Conservation (phyloP, 768 basidiomycete species). For the Tylopilus sp. region DNA sequence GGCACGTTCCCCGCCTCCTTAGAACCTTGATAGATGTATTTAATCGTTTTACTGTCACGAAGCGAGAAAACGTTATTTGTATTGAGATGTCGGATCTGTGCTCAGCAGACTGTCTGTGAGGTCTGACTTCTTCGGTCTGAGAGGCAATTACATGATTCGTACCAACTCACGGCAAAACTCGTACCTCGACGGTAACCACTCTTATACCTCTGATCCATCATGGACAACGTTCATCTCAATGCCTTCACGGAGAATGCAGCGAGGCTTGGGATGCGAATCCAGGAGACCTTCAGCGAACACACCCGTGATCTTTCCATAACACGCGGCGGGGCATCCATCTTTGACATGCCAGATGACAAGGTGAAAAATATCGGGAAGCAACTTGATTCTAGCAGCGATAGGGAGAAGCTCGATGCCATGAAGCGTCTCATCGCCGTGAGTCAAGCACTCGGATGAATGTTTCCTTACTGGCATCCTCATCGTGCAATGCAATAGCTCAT, state of each 20-base stretch:
- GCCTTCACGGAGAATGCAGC: constrained; percentile 77
- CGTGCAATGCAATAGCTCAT: constrained; percentile 58
- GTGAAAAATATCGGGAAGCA: constrained; percentile 79
- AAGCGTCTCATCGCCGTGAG: constrained; percentile 90
- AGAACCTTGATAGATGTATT: constrained; percentile 53
- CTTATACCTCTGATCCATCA: constrained; percentile 10
- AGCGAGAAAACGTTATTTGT: constrained; percentile 7
- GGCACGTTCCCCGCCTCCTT: constrained; percentile 91
- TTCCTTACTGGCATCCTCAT: not conserved
- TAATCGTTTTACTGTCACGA: not conserved
- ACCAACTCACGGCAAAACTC: constrained; percentile 1
- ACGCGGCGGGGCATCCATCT: constrained; percentile 52
- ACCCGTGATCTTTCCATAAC: constrained; percentile 67
- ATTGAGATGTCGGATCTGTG: not conserved
- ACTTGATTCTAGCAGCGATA: constrained; percentile 83
- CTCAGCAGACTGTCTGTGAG: not conserved
- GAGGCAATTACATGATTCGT: constrained; percentile 5
- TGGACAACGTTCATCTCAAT: constrained; percentile 36
- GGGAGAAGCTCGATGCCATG: constrained; percentile 93
- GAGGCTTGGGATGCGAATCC: constrained; percentile 75
- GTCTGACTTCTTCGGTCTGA: not conserved
- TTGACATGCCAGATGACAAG: constrained; percentile 77
- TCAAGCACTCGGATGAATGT: constrained; percentile 11
- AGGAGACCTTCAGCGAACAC: constrained; percentile 78
- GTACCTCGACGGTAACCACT: not conserved